A percentile compares a stretch with the other conserved stretches of the same genome.
Conservation (phyloP, 2,329 filamentous ascomycete genomes). For the Stylonectria norvegica region DNA sequence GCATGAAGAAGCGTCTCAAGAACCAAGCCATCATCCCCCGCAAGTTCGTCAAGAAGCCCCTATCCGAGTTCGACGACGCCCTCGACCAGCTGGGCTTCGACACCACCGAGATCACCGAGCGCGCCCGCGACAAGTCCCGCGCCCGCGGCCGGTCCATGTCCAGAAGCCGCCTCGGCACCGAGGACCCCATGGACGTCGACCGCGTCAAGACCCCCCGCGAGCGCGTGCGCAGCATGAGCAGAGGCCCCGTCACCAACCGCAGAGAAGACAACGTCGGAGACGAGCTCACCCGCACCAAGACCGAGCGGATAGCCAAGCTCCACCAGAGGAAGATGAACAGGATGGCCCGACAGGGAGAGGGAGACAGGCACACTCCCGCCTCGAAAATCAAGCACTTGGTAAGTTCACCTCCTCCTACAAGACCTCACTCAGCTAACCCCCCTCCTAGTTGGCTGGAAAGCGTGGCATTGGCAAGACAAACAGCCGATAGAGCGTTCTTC, state of each 20-base stretch:
- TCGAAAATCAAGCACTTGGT: constrained; percentile 88
- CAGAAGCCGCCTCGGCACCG: constrained; percentile 59
- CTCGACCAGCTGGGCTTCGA: constrained; percentile 85
- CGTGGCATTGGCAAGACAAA: constrained; percentile 87
- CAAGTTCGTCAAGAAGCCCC: constrained; percentile 72
- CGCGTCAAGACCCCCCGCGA: constrained; percentile 41
- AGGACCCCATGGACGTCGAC: constrained; percentile 74
- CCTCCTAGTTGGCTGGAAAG: constrained; percentile 76
- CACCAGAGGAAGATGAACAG: constrained; percentile 98
- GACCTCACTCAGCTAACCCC: neutral
- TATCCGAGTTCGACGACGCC: constrained; percentile 82
- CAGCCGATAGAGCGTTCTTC: constrained; percentile 52
- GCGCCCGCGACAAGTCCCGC: constrained; percentile 63
- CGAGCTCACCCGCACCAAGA: constrained; percentile 66
- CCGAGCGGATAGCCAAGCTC: constrained; percentile 82
- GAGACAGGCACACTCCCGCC: constrained; percentile 82
- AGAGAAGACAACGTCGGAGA: constrained; percentile 74
- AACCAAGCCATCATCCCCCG: constrained; percentile 93
- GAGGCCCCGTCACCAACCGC: constrained; percentile 60
- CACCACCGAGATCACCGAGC: constrained; percentile 67
- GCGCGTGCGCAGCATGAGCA: constrained; percentile 70
- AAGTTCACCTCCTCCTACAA: constrained; percentile 38
- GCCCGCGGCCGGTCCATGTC: constrained; percentile 68
- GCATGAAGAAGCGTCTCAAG: constrained; percentile 95
- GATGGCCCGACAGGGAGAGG: constrained; percentile 95